These are phyloP conservation scores for Aurantiochytrium sp. DNA, from an alignment of 108 stramenopile species.

Conservation along the genomic window DNA sequence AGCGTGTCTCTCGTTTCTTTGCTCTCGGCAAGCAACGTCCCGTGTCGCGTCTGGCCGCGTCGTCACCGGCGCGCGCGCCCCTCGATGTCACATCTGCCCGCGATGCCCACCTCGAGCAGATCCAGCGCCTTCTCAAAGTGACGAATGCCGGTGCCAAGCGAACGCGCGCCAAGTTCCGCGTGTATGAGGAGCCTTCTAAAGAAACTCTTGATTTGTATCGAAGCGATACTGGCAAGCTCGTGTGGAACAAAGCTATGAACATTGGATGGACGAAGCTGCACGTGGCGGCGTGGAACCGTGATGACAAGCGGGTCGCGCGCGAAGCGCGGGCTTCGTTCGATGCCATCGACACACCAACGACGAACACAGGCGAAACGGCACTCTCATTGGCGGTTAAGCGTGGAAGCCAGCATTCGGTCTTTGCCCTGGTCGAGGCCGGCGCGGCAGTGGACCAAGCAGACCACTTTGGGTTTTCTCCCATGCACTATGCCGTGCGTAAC, in stretches of 20 bases:
- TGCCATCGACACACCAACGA: background rate
- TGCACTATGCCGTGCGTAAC: background rate
- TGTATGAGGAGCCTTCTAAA: background rate
- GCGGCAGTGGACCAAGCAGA: background rate
- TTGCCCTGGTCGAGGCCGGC: background rate
- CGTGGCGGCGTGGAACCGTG: conserved; percentile 14
- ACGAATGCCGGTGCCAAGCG: background rate
- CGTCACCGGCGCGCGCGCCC: background rate
- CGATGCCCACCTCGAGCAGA: background rate
- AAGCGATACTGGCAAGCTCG: background rate
- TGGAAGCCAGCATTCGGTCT: background rate
- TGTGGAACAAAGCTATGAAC: background rate
- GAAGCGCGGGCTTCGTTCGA: background rate
- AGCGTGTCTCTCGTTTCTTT: background rate
- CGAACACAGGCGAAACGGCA: background rate
- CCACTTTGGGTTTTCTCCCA: background rate
- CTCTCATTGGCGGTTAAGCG: background rate
- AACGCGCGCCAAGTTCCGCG: background rate
- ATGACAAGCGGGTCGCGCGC: background rate
- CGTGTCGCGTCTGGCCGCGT: background rate
- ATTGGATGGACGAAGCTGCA: background rate
- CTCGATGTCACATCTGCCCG: background rate
- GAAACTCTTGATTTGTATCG: background rate
- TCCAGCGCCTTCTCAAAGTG: background rate
- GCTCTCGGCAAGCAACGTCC: background rate